phyloP scores from a whole-genome alignment of 495 filamentous ascomycete species.

The Amniculicola lignicola region DNA sequence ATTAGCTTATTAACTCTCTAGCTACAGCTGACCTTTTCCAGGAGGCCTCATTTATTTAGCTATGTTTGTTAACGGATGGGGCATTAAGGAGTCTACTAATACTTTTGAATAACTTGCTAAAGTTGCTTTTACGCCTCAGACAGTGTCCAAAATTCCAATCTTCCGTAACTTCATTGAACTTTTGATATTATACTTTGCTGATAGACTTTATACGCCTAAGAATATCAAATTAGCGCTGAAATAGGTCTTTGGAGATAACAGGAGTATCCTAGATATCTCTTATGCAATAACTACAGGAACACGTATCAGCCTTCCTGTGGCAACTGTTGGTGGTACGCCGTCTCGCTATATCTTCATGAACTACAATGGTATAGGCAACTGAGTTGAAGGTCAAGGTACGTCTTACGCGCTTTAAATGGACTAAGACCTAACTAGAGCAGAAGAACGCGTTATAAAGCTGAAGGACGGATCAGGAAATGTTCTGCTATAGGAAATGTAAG shows the following conservation, averaged over 20 bases:
- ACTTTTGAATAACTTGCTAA: slow-evolving; percentile 16
- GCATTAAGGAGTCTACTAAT: slow-evolving; percentile 24
- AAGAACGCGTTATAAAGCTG: slow-evolving; percentile 3
- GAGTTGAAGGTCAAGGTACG: no score
- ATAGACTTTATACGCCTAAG: slow-evolving; percentile 24
- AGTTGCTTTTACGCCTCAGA: slow-evolving; percentile 13
- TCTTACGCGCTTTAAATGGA: no score
- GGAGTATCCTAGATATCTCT: slow-evolving; percentile 12
- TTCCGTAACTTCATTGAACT: slow-evolving; percentile 7
- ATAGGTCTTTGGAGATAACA: slow-evolving; percentile 17
- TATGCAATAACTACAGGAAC: slow-evolving; percentile 7
- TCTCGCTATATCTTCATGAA: slow-evolving; percentile 33
- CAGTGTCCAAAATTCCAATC: slow-evolving; percentile 8
- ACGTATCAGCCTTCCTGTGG: slow-evolving; percentile 27
- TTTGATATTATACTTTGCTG: slow-evolving; percentile 16
- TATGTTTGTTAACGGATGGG: slow-evolving; percentile 24
- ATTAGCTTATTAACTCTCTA: no score
- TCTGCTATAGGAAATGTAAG: slow-evolving; percentile 14
- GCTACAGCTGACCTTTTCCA: neutral
- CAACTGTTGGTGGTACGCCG: slow-evolving; percentile 19
- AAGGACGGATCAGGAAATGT: slow-evolving; percentile 4
- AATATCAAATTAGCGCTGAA: slow-evolving; percentile 26
- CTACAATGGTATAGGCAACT: slow-evolving; percentile 27
- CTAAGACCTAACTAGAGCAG: neutral
- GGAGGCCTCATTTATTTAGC: slow-evolving; percentile 15